Evolutionary conservation across 805 yeast genomes (phyloP).

Genomic region (Yarrowia porcina): DNA sequence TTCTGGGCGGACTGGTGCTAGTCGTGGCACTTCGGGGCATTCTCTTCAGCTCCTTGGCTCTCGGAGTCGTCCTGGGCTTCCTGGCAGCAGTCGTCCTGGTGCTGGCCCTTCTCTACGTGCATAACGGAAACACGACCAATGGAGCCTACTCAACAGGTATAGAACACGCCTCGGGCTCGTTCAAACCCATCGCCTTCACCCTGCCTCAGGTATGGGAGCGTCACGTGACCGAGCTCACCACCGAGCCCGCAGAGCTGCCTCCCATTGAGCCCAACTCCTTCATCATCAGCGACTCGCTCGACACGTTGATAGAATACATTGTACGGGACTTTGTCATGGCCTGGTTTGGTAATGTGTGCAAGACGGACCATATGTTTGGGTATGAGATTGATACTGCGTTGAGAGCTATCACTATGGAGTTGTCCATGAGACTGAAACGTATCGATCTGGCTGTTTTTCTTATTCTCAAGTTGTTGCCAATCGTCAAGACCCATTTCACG

Average conservation of each 20-base stretch:
- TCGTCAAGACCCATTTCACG: constrained; percentile 61
- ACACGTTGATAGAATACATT: constrained; percentile 49
- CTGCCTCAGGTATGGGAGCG: constrained; percentile 4
- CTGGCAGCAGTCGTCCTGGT: neutral
- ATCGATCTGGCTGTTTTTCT: constrained; percentile 57
- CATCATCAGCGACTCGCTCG: constrained; percentile 51
- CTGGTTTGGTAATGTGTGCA: constrained; percentile 53
- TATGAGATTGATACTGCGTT: constrained; percentile 48
- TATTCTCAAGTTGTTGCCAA: constrained; percentile 59
- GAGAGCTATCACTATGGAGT: constrained; percentile 41
- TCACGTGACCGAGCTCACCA: constrained; percentile 14
- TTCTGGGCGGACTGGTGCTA: constrained; percentile 8
- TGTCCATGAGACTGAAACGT: constrained; percentile 45
- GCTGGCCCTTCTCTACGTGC: constrained; percentile 9
- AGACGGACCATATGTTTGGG: constrained; percentile 41
- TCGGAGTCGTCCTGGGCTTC: constrained; percentile 7
- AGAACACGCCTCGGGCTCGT: constrained; percentile 8
- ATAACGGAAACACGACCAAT: neutral
- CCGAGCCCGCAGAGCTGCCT: neutral
- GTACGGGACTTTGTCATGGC: constrained; percentile 52
- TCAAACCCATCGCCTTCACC: constrained; percentile 1
- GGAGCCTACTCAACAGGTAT: constrained; percentile 4
- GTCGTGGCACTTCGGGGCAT: neutral
- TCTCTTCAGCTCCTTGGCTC: constrained; percentile 1
- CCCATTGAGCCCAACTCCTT: constrained; percentile 48